Evolutionary conservation across 2,329 filamentous ascomycete species (phyloP), one percentile per base, ranked within the genome.

Genomic region (Acrocalymma vagum): DNA sequence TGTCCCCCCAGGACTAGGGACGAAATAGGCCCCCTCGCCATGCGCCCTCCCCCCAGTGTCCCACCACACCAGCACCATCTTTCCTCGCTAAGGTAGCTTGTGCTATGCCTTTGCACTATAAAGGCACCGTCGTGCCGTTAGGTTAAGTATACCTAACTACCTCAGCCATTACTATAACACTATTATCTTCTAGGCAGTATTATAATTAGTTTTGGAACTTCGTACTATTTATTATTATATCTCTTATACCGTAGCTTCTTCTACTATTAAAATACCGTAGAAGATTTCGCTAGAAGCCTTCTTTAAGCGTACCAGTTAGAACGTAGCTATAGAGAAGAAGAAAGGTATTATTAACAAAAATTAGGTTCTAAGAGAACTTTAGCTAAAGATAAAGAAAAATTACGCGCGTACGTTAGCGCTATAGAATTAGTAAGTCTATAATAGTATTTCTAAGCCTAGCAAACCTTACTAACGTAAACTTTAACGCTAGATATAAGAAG

Each of bases 81-180:
- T 18, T 38, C 20, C 22, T 46, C 34, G 21, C 14, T 21, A 46
- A 45, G 25, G 25, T 39, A 16, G 41, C 29, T 36, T 39, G 16
- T 45, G 26, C 29, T 45, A 45, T 39, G 22, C 42, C 28, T 46
- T 46, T 46, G 23, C 28, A 38, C n/a, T 46, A 46, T 46, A 42
- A 46, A 46, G 38, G 43, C 24, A 42, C 22, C 8, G 20, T 42
- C 22, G 28, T 42, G 32, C 29, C 24, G 32, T 33, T 41, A 17
- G 37, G 32, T 40, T 13, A 41, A 41, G 27, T 21, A 31, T 45
- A 45, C 35, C 35, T 44, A 13, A 45, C 41, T 45, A 40, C 37
- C 29, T 40, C 13, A 40, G 37, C 37, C 24, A 45, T 45, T 15
- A 45, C 27, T 40, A 16, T 31, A 40, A 36, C 27, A 40, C 36